Evolutionary conservation across 1,139 yeast species (phyloP).

Genomic region (Kodamaea sp.): DNA sequence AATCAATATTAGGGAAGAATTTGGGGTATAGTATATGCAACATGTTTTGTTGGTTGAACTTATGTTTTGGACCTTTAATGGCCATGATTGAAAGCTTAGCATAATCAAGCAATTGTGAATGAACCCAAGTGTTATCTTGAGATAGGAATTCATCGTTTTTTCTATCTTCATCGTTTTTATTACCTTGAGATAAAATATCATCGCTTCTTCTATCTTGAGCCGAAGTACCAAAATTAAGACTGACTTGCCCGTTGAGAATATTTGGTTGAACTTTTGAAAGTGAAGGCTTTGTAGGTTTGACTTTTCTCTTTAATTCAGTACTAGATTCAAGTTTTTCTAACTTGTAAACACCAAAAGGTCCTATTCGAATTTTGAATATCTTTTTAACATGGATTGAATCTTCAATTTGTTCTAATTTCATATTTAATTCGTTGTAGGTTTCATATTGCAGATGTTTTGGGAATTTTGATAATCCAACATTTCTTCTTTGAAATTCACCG

Average conservation of each 20-base stretch:
- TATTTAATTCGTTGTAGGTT: conserved; percentile 30
- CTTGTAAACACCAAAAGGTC: conserved; percentile 32
- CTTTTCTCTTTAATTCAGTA: not conserved
- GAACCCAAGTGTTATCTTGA: conserved; percentile 32
- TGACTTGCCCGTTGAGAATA: conserved; percentile 4
- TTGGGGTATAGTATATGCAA: conserved; percentile 47
- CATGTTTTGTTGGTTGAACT: conserved; percentile 42
- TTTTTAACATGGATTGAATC: conserved; percentile 5
- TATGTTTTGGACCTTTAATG: conserved; percentile 39
- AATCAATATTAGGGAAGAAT: conserved; percentile 43
- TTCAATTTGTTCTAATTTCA: conserved; percentile 28
- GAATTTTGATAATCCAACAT: conserved; percentile 33
- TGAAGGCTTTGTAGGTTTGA: not conserved
- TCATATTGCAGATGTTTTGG: conserved; percentile 31
- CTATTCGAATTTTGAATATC: conserved; percentile 15
- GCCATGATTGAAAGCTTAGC: conserved; percentile 44
- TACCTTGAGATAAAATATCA: not conserved
- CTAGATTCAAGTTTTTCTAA: not conserved
- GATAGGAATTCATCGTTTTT: conserved; percentile 16
- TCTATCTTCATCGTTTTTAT: conserved; percentile 7
- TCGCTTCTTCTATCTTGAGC: not conserved
- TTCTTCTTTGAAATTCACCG: conserved; percentile 34
- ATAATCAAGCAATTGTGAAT: conserved; percentile 31
- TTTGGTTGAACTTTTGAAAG: conserved; percentile 1
- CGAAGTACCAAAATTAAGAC: conserved; percentile 2